Evolutionary conservation across 306 rosid species (phyloP).

Genomic region (Adenanthera pavonina): DNA sequence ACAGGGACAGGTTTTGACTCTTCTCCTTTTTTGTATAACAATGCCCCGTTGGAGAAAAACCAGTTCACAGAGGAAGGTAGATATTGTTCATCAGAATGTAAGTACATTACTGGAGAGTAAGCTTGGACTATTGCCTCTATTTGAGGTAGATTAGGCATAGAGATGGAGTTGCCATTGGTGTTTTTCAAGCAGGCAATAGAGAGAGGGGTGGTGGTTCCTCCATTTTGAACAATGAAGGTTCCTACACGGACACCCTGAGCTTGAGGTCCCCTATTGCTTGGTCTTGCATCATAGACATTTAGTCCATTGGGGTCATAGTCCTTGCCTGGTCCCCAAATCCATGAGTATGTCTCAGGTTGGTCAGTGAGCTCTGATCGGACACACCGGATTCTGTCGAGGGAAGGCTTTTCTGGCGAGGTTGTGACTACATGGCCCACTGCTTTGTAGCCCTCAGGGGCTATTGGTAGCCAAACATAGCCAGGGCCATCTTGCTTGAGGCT

Average conservation of each 20-base stretch:
- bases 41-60: conserved; percentile 73
- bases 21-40: conserved; percentile 54
- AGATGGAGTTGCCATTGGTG: conserved; percentile 32
- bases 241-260: conserved; percentile 64
- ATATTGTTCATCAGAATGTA: conserved; percentile 68
- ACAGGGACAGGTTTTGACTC: conserved; percentile 56
- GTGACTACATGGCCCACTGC: conserved; percentile 72
- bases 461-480: conserved; percentile 74
- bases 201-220: conserved; percentile 19
- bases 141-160: conserved; percentile 67
- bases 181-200: conserved; percentile 68
- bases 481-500: conserved; percentile 49
- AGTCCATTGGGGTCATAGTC: conserved; percentile 38
- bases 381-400: conserved; percentile 62
- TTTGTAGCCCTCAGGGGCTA: conserved; percentile 68
- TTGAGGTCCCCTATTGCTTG: conserved; percentile 55
- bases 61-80: conserved; percentile 71
- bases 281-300: conserved; percentile 57
- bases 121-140: conserved; percentile 52
- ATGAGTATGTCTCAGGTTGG: conserved; percentile 50
- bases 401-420: conserved; percentile 56
- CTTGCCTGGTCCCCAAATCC: conserved; percentile 65
- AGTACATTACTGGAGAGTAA: conserved; percentile 63
- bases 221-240: conserved; percentile 57
- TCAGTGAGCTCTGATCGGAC: conserved; percentile 69